These are phyloP conservation scores for Hypoxylon sp. DNA, from an alignment of 2,329 filamentous ascomycete species.

Conservation along the genomic window DNA sequence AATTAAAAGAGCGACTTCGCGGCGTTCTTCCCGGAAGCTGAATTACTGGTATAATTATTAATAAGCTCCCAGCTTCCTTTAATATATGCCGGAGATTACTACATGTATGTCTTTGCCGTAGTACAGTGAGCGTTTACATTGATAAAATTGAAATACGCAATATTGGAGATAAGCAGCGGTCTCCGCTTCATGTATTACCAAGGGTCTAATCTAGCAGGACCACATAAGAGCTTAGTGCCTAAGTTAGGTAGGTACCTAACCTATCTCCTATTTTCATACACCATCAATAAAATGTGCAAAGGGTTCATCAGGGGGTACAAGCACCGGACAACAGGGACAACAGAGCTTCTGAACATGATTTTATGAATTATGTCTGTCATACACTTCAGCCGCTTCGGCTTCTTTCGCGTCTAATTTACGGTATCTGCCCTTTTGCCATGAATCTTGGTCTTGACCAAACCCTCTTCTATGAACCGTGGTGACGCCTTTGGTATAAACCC, in stretches of 20 bases:
- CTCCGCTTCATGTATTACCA: conserved; percentile 17
- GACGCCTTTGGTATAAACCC: conserved; percentile 47
- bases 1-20: not conserved
- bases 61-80: not conserved
- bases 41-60: not conserved
- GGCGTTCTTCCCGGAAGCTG: not conserved
- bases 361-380: conserved; percentile 23
- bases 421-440: conserved; percentile 13
- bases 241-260: not conserved
- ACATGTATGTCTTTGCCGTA: not conserved
- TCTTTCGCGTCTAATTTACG: conserved; percentile 11
- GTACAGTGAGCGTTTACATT: not conserved
- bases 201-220: conserved; percentile 10
- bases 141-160: conserved; percentile 1
- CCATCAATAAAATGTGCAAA: not conserved
- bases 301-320: not conserved
- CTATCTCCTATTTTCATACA: conserved; percentile 3
- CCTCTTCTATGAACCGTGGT: conserved; percentile 34
- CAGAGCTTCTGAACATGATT: conserved; percentile 1
- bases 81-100: not conserved
- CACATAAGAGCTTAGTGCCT: not conserved
- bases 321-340: not conserved
- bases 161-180: conserved; percentile 36
- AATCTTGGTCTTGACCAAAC: conserved; percentile 8
- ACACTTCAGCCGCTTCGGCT: conserved; percentile 1